Evolutionary conservation across 1,284 basidiomycete genomes (phyloP).

Genomic region (Gymnopus androsaceus): DNA sequence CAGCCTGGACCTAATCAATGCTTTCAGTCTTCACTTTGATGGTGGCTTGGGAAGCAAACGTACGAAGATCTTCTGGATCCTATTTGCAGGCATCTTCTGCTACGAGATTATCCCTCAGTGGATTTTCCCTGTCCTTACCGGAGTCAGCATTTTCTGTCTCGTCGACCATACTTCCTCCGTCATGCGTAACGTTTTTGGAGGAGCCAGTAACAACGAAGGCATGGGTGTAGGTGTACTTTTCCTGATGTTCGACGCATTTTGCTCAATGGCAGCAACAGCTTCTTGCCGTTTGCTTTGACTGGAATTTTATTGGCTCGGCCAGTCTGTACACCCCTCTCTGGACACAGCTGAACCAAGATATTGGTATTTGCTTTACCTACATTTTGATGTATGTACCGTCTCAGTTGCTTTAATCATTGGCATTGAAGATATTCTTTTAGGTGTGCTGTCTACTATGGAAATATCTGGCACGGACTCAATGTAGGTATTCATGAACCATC

Average conservation of each 20-base stretch:
- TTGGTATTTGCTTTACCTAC: conserved; percentile 15
- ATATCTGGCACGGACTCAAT: conserved; percentile 20
- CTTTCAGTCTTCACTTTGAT: conserved; percentile 14
- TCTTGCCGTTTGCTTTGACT: conserved; percentile 14
- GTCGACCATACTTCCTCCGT: not conserved
- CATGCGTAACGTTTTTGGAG: conserved; percentile 7
- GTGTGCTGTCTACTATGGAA: conserved; percentile 21
- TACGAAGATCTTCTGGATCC: conserved; percentile 19
- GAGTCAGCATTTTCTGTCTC: conserved; percentile 18
- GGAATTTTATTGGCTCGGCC: conserved; percentile 16
- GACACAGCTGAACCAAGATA: conserved; percentile 17
- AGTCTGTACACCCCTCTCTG: conserved; percentile 11
- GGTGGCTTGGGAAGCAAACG: conserved; percentile 18
- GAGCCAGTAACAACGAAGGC: conserved; percentile 21
- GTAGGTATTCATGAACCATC: not conserved
- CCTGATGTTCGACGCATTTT: not conserved
- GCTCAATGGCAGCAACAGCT: not conserved
- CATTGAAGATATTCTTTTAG: too few relatives aligned
- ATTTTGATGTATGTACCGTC: too few relatives aligned
- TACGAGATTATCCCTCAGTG: conserved; percentile 23
- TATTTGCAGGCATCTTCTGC: conserved; percentile 18
- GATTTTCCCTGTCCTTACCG: conserved; percentile 21
- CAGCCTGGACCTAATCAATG: not conserved
- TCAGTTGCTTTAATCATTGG: too few relatives aligned
- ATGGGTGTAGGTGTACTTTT: conserved; percentile 15